A percentile compares a stretch with the other conserved stretches of the same genome.
Evolutionary conservation across 1,284 basidiomycete genomes (phyloP).

Genomic region (Xerocomus nothofagi): DNA sequence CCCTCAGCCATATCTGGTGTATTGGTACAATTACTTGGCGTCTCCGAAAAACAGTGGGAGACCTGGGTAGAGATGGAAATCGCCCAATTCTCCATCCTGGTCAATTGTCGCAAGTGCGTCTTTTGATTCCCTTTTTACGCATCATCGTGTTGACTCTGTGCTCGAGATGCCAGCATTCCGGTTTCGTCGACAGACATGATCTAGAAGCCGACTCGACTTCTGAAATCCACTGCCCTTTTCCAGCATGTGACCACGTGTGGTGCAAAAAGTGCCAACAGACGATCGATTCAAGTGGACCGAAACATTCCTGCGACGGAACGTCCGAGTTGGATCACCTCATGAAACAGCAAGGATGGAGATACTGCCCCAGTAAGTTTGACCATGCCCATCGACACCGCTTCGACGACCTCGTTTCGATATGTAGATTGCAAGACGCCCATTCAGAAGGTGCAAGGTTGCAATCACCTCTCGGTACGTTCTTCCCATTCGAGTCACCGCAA

Average conservation of each 20-base stretch:
- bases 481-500: neutral
- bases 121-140: neutral
- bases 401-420: neutral
- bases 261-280: slow-evolving; percentile 53
- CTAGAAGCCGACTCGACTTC: slow-evolving; percentile 42
- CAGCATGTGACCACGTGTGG: slow-evolving; percentile 48
- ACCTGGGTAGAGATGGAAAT: slow-evolving; percentile 56
- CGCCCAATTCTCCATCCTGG: slow-evolving; percentile 47
- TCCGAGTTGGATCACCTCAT: slow-evolving; percentile 54
- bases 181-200: slow-evolving; percentile 51
- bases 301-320: slow-evolving; percentile 59
- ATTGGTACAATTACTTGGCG: slow-evolving; percentile 46
- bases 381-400: neutral
- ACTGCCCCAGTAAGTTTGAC: slow-evolving; percentile 50
- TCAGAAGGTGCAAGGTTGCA: slow-evolving; percentile 58
- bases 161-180: slow-evolving; percentile 45
- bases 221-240: slow-evolving; percentile 46
- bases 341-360: slow-evolving; percentile 52
- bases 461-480: slow-evolving; percentile 63
- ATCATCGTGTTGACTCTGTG: neutral
- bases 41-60: slow-evolving; percentile 49
- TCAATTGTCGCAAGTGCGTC: slow-evolving; percentile 38
- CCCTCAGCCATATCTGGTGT: slow-evolving; percentile 42
- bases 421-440: slow-evolving; percentile 59
- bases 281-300: slow-evolving; percentile 38